phyloP scores from a whole-genome alignment of 257 asterid genomes.

The Apocynum venetum region DNA sequence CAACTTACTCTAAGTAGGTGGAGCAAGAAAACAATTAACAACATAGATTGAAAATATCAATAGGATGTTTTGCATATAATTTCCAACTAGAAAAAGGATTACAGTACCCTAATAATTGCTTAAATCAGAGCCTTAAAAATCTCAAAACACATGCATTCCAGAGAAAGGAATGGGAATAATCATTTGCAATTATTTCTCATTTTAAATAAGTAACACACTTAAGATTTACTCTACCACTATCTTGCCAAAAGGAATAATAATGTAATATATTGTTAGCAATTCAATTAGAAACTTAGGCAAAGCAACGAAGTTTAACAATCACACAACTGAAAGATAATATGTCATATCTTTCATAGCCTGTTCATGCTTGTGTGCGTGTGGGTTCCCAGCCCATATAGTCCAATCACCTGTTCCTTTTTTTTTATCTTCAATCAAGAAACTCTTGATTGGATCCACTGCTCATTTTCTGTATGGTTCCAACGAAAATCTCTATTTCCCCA shows the following conservation, averaged over 20 bases:
- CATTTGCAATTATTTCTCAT: neutral
- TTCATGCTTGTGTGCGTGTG: too few relatives aligned
- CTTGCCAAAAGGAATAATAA: neutral
- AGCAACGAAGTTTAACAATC: neutral
- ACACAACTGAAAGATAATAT: neutral
- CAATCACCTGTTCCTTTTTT: neutral
- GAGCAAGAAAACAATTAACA: conserved; percentile 10
- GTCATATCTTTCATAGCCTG: too few relatives aligned
- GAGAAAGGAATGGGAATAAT: neutral
- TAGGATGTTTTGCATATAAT: neutral
- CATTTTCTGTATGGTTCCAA: neutral
- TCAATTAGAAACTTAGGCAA: neutral
- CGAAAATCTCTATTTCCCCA: neutral
- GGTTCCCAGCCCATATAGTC: too few relatives aligned
- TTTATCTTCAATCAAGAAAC: neutral
- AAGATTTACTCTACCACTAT: neutral
- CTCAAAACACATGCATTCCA: neutral
- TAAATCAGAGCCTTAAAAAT: neutral
- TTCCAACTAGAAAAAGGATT: neutral
- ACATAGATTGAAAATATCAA: conserved; percentile 6
- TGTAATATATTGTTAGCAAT: neutral
- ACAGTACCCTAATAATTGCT: neutral
- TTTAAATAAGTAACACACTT: neutral
- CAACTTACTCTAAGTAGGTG: too few relatives aligned
- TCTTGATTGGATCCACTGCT: neutral